A percentile compares a stretch with the other conserved stretches of the same genome.
phyloP scores from a whole-genome alignment of 352 stramenopile genomes.

The Peronosclerospora sorghi region DNA sequence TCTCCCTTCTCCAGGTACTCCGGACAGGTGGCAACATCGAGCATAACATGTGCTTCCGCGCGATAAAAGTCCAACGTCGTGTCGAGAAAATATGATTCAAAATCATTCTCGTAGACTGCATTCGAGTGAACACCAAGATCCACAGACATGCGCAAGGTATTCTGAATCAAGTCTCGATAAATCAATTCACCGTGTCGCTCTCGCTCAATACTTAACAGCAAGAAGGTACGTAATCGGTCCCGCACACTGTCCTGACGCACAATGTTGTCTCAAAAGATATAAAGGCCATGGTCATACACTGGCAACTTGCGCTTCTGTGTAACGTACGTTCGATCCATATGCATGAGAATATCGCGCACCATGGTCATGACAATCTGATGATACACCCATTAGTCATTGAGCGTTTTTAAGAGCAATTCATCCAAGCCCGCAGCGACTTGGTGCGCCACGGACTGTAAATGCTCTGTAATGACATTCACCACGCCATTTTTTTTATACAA shows the following conservation, averaged over 20 bases:
- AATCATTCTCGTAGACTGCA: conserved; percentile 95
- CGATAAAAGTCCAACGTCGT: conserved; percentile 92
- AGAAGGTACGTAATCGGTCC: conserved; percentile 46
- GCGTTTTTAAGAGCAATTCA: conserved; percentile 77
- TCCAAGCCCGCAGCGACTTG: conserved; percentile 51
- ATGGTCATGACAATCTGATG: conserved; percentile 96
- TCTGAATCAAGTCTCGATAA: conserved; percentile 82
- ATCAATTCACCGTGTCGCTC: conserved; percentile 88
- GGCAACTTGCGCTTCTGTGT: conserved; percentile 85
- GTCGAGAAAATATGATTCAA: conserved; percentile 94
- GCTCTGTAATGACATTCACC: conserved; percentile 83
- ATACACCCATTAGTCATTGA: conserved; percentile 90
- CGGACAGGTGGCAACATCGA: conserved; percentile 88
- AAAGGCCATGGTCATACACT: conserved; percentile 88
- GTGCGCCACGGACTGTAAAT: conserved; percentile 50
- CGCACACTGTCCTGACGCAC: conserved; percentile 74
- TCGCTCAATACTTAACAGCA: conserved; percentile 78
- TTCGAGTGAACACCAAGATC: conserved; percentile 86
- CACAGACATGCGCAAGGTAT: conserved; percentile 91
- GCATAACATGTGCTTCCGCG: conserved; percentile 73
- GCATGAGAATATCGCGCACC: conserved; percentile 99
- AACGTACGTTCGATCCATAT: conserved; percentile 99
- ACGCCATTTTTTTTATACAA: conserved; percentile 97
- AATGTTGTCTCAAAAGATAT: conserved; percentile 86
- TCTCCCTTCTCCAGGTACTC: conserved; percentile 94